Base-by-base conservation (phyloP, 2,329 filamentous ascomycete species). In the Leptographium wingfieldii region DNA sequence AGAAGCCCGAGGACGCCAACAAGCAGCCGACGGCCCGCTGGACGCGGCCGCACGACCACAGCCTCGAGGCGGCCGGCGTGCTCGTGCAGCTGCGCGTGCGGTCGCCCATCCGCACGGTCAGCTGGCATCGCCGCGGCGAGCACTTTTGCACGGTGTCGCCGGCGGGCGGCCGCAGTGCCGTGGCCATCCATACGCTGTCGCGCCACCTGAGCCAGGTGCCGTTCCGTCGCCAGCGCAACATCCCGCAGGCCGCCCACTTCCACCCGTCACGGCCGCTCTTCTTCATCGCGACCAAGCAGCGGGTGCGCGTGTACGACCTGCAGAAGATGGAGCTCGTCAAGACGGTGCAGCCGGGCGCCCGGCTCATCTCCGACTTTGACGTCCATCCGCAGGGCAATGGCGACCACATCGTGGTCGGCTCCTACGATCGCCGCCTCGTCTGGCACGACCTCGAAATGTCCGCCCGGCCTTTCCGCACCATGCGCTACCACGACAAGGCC, bases 361-460 rank as follows among this genome's bases (percentile, higher is more conserved):
- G 92, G 62, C 82, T 92, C 90, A 96, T 99, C 67, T 95, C 89
- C 2, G 90, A 86, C 19, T 92, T 99, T 67, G 92, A 96, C 68
- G 83, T 99, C 53, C 95, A 99, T 73, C 87, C 92, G 16, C 61
- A 14, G 0, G 88, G 88, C 38, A 6, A 6, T 22, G 94, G 94
- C 54, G 92, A 96, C 74, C 96, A 99, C 70, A 74, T 99, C 59
- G 89, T 97, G 61, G 90, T 96, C 12, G 91, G 92, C 53, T 94
- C 91, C 0, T 99, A 97, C 74, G 94, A 99, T 74, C 86, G 92
- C 65, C 85, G 92, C 55, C 79, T 99, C 3, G 80, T 99, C 38
- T 99, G 94, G 94, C 94, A 97, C 75, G 94, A 99, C 74, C 80
- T 97, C 59, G 94, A 99, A 66, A 83, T 99, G 43, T 94, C 90